Evolutionary conservation across 1,139 yeast species (phyloP).

Genomic region (Debaryomycetaceae sp.): DNA sequence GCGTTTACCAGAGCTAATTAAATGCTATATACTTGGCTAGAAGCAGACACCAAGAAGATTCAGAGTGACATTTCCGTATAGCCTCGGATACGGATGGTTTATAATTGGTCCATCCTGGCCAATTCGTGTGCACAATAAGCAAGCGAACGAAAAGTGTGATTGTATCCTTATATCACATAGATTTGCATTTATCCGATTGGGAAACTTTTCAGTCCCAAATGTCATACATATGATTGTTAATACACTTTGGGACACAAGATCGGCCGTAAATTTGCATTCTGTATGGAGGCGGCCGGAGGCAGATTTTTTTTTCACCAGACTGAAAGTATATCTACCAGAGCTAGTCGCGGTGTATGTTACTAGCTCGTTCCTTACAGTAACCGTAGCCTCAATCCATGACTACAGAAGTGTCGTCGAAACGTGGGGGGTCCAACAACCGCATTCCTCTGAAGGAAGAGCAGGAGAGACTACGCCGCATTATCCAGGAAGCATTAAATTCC

Average conservation of each 20-base stretch:
- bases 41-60: too few relatives aligned
- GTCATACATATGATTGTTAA: neutral
- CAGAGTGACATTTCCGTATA: neutral
- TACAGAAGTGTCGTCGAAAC: neutral
- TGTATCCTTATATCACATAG: neutral
- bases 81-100: neutral
- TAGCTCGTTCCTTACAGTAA: too few relatives aligned
- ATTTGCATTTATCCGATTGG: neutral
- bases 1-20: neutral
- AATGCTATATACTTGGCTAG: neutral
- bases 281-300: neutral
- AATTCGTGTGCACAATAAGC: neutral
- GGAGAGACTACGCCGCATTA: slow-evolving; percentile 10
- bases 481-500: slow-evolving; percentile 23
- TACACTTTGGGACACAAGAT: neutral
- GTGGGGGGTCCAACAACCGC: neutral
- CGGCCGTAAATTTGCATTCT: neutral
- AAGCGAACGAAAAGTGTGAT: neutral
- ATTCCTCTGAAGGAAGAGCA: slow-evolving; percentile 16
- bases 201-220: neutral
- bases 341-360: too few relatives aligned
- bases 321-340: neutral
- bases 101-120: neutral
- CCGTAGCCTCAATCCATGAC: neutral
- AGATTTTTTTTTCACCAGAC: neutral